phyloP scores from a whole-genome alignment of 2,329 filamentous ascomycete species.

The Fusarium subtropicale region DNA sequence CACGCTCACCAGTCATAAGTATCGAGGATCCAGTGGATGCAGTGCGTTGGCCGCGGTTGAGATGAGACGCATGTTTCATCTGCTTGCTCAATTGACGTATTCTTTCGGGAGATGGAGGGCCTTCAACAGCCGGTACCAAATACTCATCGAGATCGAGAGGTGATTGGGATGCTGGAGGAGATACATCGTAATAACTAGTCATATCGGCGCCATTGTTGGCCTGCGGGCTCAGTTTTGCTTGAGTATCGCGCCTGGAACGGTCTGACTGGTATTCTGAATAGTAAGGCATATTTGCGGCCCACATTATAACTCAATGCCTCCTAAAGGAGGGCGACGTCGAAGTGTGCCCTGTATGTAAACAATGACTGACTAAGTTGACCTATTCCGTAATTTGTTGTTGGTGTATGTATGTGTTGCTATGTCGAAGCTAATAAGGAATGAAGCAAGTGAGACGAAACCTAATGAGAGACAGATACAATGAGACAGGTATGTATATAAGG shows the following conservation, averaged over 20 bases:
- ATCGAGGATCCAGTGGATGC: constrained; percentile 69
- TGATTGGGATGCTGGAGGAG: constrained; percentile 29
- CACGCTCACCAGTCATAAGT: constrained; percentile 57
- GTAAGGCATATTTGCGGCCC: constrained; percentile 45
- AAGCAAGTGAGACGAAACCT: constrained; percentile 9
- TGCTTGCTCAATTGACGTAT: constrained; percentile 69
- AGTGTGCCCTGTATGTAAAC: constrained; percentile 48
- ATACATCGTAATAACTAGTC: constrained; percentile 32
- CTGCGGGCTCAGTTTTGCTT: constrained; percentile 30
- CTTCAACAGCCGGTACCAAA: constrained; percentile 69
- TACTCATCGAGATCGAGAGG: constrained; percentile 55
- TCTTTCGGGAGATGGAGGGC: constrained; percentile 69
- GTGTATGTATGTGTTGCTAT: constrained; percentile 7
- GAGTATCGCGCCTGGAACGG: constrained; percentile 35
- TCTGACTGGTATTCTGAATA: constrained; percentile 45
- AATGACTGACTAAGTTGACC: constrained; percentile 23
- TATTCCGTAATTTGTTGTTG: constrained; percentile 41
- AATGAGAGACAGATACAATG: constrained; percentile 20
- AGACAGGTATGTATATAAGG: constrained; percentile 9
- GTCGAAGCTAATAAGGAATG: constrained; percentile 17
- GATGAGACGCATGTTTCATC: constrained; percentile 65
- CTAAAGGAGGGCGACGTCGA: constrained; percentile 46
- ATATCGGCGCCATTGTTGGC: constrained; percentile 15
- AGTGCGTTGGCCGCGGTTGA: constrained; percentile 52
- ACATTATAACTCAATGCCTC: constrained; percentile 44